Evolutionary conservation across 441 rosid species (phyloP).

Genomic region (Raphanus hybrid): DNA sequence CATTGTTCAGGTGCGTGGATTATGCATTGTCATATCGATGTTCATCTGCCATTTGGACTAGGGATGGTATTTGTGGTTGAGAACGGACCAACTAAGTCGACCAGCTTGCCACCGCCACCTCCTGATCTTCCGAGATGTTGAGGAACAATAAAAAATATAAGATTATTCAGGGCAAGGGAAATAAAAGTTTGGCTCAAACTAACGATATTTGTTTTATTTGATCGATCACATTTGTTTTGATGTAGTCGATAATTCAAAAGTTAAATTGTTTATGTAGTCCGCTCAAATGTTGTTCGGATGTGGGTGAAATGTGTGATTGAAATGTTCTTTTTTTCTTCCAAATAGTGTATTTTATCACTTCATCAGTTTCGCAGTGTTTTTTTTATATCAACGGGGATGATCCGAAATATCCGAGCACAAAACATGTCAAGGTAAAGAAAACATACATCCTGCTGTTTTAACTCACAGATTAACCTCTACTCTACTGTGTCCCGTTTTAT

Average conservation of each 20-base stretch:
- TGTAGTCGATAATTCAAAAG: background rate
- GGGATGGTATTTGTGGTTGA: conserved; percentile 65
- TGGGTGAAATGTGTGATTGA: conserved; percentile 13
- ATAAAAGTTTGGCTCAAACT: conserved; percentile 4
- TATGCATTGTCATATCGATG: conserved; percentile 80
- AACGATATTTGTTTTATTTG: conserved; percentile 26
- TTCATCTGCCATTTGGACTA: conserved; percentile 72
- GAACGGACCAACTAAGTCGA: conserved; percentile 66
- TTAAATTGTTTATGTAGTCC: background rate
- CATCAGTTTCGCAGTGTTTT: too few species aligned
- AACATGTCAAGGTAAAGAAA: too few species aligned
- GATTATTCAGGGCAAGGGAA: conserved; percentile 2
- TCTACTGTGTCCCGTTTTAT: too few species aligned
- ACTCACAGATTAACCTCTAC: too few species aligned
- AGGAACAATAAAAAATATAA: conserved; percentile 4
- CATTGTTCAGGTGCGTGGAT: conserved; percentile 69
- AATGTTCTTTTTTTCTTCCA: too few species aligned
- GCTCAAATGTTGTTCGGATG: conserved; percentile 19
- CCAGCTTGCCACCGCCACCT: conserved; percentile 82
- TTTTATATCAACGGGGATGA: too few species aligned
- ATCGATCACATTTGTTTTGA: conserved; percentile 14
- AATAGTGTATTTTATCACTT: too few species aligned
- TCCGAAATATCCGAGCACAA: too few species aligned
- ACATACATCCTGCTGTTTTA: too few species aligned
- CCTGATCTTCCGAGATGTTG: conserved; percentile 78